These are phyloP conservation scores for Globisporangium ultimum DNA, from an alignment of 352 stramenopile genomes.

Conservation along the genomic window DNA sequence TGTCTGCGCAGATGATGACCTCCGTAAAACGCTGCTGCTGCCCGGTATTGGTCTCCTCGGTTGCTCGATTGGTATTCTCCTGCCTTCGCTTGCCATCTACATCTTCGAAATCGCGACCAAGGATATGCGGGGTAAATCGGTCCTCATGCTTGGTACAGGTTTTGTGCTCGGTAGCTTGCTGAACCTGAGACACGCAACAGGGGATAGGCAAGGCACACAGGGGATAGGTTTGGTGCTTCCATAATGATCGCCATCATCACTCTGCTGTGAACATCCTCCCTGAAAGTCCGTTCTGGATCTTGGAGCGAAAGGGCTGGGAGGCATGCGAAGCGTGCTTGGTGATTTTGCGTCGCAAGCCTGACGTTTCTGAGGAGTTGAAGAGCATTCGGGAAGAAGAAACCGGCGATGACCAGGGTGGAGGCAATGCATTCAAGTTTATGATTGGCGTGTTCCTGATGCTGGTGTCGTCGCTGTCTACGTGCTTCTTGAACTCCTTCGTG, in stretches of 20 bases:
- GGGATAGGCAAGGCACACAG: too few species aligned
- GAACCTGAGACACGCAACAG: too few species aligned
- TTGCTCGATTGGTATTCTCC: conserved; percentile 50
- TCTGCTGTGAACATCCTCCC: conserved; percentile 68
- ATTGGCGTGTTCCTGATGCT: conserved; percentile 66
- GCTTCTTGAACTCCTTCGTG: conserved; percentile 61
- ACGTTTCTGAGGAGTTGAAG: conserved; percentile 69
- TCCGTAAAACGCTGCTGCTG: conserved; percentile 43
- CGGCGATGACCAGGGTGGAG: conserved; percentile 28
- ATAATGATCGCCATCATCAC: conserved; percentile 69
- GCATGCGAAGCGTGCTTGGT: conserved; percentile 63
- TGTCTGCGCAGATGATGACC: conserved; percentile 49
- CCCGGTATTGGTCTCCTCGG: conserved; percentile 62
- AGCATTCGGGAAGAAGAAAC: conserved; percentile 61
- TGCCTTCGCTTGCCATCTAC: conserved; percentile 72
- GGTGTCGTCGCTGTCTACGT: conserved; percentile 47
- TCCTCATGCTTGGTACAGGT: conserved; percentile 60
- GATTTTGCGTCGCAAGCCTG: conserved; percentile 61
- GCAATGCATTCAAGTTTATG: conserved; percentile 56
- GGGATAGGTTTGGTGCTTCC: conserved; percentile 59
- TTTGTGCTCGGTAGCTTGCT: conserved; percentile 61
- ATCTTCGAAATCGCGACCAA: conserved; percentile 80
- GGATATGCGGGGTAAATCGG: conserved; percentile 69
- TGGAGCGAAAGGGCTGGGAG: conserved; percentile 63
- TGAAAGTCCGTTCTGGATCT: conserved; percentile 77